phyloP scores from a whole-genome alignment of 1,284 basidiomycete species.

The Thecaphora thlaspeos region DNA sequence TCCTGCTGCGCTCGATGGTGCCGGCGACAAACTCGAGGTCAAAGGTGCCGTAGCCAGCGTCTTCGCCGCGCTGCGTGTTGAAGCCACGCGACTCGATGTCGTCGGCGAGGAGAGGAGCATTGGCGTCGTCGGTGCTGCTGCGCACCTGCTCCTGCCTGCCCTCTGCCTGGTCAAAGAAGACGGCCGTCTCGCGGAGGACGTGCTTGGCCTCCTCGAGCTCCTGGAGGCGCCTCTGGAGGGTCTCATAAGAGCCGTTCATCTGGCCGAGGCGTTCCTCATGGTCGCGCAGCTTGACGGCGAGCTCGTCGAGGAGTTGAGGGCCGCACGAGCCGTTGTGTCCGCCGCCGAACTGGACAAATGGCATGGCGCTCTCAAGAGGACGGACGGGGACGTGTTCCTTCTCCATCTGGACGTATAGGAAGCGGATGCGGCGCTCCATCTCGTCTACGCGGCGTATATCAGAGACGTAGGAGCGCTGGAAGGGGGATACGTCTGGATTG shows the following conservation, averaged over 20 bases:
- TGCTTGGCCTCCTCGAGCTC: constrained; percentile 86
- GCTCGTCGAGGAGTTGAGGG: constrained; percentile 88
- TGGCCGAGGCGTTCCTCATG: constrained; percentile 81
- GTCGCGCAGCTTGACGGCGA: constrained; percentile 82
- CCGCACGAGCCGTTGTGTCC: constrained; percentile 65
- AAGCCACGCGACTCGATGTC: constrained; percentile 70
- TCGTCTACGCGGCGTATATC: constrained; percentile 94
- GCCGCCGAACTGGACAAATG: constrained; percentile 42
- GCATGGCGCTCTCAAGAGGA: constrained; percentile 57
- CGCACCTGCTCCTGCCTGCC: constrained; percentile 76
- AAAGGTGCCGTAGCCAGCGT: constrained; percentile 61
- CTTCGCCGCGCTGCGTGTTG: constrained; percentile 60
- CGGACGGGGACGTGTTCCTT: constrained; percentile 74
- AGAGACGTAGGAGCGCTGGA: constrained; percentile 95
- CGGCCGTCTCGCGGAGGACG: constrained; percentile 90
- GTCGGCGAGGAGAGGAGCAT: constrained; percentile 81
- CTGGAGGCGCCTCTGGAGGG: constrained; percentile 78
- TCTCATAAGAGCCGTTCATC: constrained; percentile 93
- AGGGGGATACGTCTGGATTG: constrained; percentile 91
- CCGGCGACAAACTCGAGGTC: constrained; percentile 90
- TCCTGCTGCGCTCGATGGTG: constrained; percentile 87
- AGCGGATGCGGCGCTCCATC: constrained; percentile 88
- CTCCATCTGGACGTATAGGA: constrained; percentile 82
- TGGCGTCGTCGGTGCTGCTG: constrained; percentile 77
- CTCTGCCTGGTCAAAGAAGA: constrained; percentile 92